Percentiles rank a stretch among this genome's conserved stretches.
Conservation (phyloP, 2,329 filamentous ascomycete species). For the Paraphaeosphaeria sporulosa region DNA sequence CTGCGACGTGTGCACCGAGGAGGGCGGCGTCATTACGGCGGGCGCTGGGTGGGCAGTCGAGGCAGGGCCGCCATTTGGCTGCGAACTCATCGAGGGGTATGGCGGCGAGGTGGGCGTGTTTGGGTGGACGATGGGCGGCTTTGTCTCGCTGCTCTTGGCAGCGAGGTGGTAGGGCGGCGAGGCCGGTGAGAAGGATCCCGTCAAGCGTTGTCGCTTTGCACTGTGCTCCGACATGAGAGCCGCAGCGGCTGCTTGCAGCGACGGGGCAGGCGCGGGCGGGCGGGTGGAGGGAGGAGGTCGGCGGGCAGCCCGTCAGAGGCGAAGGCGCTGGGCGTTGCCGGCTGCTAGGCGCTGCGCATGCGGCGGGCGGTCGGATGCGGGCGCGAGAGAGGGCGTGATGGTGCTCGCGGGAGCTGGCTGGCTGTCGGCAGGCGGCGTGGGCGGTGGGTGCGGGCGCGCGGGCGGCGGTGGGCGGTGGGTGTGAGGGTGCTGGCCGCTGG, state of each 20-base stretch:
- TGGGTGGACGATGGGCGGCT: conserved; percentile 51
- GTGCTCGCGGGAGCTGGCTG: conserved; percentile 14
- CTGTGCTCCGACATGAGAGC: conserved; percentile 45
- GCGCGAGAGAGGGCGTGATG: conserved; percentile 9
- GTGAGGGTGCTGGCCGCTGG: neutral
- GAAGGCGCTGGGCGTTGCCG: conserved; percentile 21
- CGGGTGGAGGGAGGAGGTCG: conserved; percentile 28
- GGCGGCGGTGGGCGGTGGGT: conserved; percentile 12
- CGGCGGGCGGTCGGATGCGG: conserved; percentile 22
- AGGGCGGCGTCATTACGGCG: conserved; percentile 51
- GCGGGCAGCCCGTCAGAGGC: conserved; percentile 16
- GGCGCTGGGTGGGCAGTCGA: conserved; percentile 34
- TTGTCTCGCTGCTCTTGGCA: conserved; percentile 51
- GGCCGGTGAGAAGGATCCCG: conserved; percentile 55
- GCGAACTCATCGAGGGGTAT: conserved; percentile 56
- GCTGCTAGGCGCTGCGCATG: conserved; percentile 41
- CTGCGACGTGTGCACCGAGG: conserved; percentile 50
- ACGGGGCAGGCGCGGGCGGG: conserved; percentile 28
- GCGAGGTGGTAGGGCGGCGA: conserved; percentile 52
- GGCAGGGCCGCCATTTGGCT: conserved; percentile 46
- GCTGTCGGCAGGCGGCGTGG: conserved; percentile 14
- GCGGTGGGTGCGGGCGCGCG: conserved; percentile 9
- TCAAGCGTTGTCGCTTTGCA: conserved; percentile 51
- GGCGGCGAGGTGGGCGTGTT: conserved; percentile 59
- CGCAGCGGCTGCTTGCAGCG: conserved; percentile 20